Base-by-base conservation (phyloP, 441 rosid species). In the Brassica hybrid region DNA sequence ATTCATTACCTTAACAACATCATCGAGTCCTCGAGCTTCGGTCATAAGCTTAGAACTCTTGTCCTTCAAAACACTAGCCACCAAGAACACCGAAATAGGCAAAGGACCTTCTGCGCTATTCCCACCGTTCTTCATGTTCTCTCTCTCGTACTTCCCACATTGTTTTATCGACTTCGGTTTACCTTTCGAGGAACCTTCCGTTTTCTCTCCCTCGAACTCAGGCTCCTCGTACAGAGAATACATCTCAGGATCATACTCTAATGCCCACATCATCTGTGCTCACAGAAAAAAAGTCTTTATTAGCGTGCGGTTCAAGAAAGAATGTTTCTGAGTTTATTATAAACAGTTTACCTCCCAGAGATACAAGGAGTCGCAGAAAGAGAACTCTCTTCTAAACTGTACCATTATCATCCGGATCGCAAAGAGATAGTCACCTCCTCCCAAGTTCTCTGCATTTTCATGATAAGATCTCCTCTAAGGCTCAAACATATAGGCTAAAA, bases 361-460 rank as follows among this genome's bases (percentile, higher is more conserved):
- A 83, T 91, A 95, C 74, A 95, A 87, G 0, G 98, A 93, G 81
- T 95, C 98, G 12, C 98, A 87, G 71, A 93, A 95, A 0, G 99
- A 95, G 81, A 95, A 95, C 77, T 95, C 99, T 77, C 99, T 88
- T 65, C 99, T 93, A 82, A 95, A 95, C 77, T 90, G 83, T 68
- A 95, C 99, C 98, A 95, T 91, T 65, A 95, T 89, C 99, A 95
- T 95, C 69, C 98, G 85, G 80, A 95, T 84, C 14, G 99, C 98
- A 86, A 95, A 95, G 52, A 93, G 88, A 79, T 93, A 95, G 88
- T 93, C 94, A 18, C 99, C 97, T 84, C 97, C 98, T 18, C 99
- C 98, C 7, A 95, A 87, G 41, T 93, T 88, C 79, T 95, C 98
- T 95, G 88, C 30, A 66, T 32, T 76, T 32, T 70, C 77, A 83